Evolutionary conservation across 164 flowering plant genomes (phyloP).

Genomic region (Nelumbo lutea): DNA sequence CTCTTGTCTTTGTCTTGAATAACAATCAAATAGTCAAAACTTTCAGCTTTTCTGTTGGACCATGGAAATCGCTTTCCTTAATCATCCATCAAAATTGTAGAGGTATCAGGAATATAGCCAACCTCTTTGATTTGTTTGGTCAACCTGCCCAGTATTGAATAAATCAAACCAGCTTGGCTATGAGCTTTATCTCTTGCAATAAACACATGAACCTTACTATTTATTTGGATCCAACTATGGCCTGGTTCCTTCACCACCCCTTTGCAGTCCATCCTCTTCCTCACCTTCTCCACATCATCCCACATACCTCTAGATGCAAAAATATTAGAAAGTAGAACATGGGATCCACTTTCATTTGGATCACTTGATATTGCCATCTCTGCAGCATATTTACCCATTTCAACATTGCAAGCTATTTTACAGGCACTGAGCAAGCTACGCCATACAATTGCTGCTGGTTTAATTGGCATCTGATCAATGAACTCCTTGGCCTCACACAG

Average conservation of each 20-base stretch:
- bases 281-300: slow-evolving; percentile 48
- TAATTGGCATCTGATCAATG: slow-evolving; percentile 55
- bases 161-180: slow-evolving; percentile 23
- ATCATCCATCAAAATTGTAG: slow-evolving; percentile 22
- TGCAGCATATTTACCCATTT: slow-evolving; percentile 50
- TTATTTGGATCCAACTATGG: slow-evolving; percentile 51
- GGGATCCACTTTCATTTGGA: slow-evolving; percentile 56
- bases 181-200: slow-evolving; percentile 35
- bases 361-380: slow-evolving; percentile 50
- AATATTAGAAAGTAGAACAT: slow-evolving; percentile 45
- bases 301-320: slow-evolving; percentile 58
- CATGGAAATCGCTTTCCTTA: background rate
- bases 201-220: slow-evolving; percentile 35
- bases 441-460: slow-evolving; percentile 62
- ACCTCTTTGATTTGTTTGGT: slow-evolving; percentile 32
- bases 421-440: slow-evolving; percentile 57
- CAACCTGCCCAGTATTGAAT: slow-evolving; percentile 33
- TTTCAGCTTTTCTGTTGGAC: background rate
- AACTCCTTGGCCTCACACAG: slow-evolving; percentile 50
- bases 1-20: background rate
- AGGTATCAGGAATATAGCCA: slow-evolving; percentile 33
- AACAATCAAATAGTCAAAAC: background rate
- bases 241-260: slow-evolving; percentile 59
- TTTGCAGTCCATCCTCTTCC: slow-evolving; percentile 44
- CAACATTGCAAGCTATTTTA: slow-evolving; percentile 28